Conservation (phyloP, 331 rosid species). For the Acacia pycnantha region DNA sequence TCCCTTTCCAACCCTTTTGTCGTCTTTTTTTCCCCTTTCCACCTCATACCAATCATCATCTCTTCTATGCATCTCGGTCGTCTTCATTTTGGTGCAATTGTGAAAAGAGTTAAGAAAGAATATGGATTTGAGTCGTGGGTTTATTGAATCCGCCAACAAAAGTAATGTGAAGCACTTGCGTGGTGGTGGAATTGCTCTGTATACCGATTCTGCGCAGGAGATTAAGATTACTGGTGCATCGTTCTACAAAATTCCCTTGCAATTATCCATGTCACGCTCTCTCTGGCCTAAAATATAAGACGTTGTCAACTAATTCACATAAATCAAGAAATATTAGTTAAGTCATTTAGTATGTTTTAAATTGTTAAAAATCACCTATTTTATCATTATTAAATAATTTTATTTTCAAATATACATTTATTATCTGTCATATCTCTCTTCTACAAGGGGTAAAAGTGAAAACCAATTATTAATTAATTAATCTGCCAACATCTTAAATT, state of each 20-base stretch:
- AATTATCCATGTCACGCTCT: too few species aligned
- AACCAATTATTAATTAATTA: too few species aligned
- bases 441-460: too few species aligned
- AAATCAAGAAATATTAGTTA: too few species aligned
- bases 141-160: constrained; percentile 1
- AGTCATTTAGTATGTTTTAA: too few species aligned
- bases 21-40: not conserved
- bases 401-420: too few species aligned
- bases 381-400: too few species aligned
- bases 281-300: too few species aligned
- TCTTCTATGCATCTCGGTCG: constrained; percentile 17
- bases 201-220: constrained; percentile 38
- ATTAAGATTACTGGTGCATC: constrained; percentile 46
- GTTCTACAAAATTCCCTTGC: not conserved
- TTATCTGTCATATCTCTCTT: too few species aligned
- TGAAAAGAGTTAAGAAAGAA: not conserved
- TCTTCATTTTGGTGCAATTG: constrained; percentile 1
- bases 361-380: too few species aligned
- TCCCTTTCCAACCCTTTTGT: not conserved
- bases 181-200: constrained; percentile 25
- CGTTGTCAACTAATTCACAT: too few species aligned
- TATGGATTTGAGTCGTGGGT: not conserved
- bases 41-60: not conserved
- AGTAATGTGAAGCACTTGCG: constrained; percentile 28
- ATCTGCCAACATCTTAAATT: too few species aligned